Conservation (phyloP, 1,139 yeast species). For the Suhomyces maxii region DNA sequence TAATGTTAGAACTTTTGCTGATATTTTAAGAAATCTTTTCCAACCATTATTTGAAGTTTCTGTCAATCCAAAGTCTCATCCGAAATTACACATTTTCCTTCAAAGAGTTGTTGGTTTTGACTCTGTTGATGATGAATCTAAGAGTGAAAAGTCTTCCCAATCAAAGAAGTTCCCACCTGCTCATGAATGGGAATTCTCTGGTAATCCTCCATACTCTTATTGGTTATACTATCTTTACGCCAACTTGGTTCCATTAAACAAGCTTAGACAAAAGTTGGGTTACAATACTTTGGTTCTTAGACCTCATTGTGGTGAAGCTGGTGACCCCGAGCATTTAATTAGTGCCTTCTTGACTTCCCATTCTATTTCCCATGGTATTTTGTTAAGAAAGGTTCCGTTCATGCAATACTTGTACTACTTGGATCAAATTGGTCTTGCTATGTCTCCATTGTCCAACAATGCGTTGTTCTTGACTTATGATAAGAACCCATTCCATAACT, state of each 20-base stretch:
- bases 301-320: slow-evolving; percentile 99
- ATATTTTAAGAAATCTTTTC: slow-evolving; percentile 75
- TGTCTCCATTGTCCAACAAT: slow-evolving; percentile 97
- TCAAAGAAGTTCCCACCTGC: slow-evolving; percentile 79
- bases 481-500: slow-evolving; percentile 86
- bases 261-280: slow-evolving; percentile 71
- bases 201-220: slow-evolving; percentile 97
- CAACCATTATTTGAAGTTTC: slow-evolving; percentile 93
- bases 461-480: slow-evolving; percentile 94
- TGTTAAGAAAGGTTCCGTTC: slow-evolving; percentile 88
- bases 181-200: slow-evolving; percentile 68
- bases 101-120: slow-evolving; percentile 97
- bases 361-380: slow-evolving; percentile 92
- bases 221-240: slow-evolving; percentile 87
- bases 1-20: slow-evolving; percentile 69
- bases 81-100: slow-evolving; percentile 81
- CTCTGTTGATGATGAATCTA: slow-evolving; percentile 97
- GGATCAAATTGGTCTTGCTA: slow-evolving; percentile 97
- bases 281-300: slow-evolving; percentile 88
- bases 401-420: slow-evolving; percentile 89
- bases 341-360: slow-evolving; percentile 88
- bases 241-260: slow-evolving; percentile 80
- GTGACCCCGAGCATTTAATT: slow-evolving; percentile 95
- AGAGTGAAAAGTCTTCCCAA: slow-evolving; percentile 77
- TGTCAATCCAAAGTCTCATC: slow-evolving; percentile 78